Evolutionary conservation across 2,329 filamentous ascomycete species (phyloP), one percentile per base, ranked within the genome.

Genomic region (Cladobotryum mycophilum): DNA sequence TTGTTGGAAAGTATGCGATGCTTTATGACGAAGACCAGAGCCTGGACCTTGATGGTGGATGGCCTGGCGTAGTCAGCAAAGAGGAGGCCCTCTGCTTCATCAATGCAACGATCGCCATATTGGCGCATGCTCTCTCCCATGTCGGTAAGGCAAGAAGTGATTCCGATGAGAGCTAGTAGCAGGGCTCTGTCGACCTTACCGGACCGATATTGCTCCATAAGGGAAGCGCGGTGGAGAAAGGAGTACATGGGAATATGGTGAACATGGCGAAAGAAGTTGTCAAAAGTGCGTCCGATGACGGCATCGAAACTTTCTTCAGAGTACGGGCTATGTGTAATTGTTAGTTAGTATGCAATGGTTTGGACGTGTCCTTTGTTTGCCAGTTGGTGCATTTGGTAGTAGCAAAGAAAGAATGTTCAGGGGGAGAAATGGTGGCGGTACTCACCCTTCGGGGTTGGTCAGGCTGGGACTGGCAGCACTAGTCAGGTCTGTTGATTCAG

Each of bases 161-260:
- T 78, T 45, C 78, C 79, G 7, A 81, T 68, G 4, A 81, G 64
- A 37, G 78, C 76, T 4, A 81, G 68, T 4, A 81, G 67, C 6
- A 82, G 66, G 2, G 77, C 68, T 38, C 71, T 73, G 58, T 81
- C 78, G 55, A 81, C 75, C 54, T 77, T 77, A 44, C 77, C 78
- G 4, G 76, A 72, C 55, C 79, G 74, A 60, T 80, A 80, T 30
- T 78, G 72, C 60, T 81, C 78, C 76, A 80, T 80, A 20, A 81
- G 72, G 2, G 79, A 81, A 12, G 78, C 77, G 22, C 78, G 76
- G 57, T 82, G 79, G 14, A 82, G 64, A 51, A 81, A 82, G 11
- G 77, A 79, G 64, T 78, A 79, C 57, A 78, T 76, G 41, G 79
- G 76, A 47, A 81, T 77, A 54, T 81, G 79, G 62, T 81, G 78